Evolutionary conservation across 495 filamentous ascomycete species (phyloP).

Genomic region (Talaromyces nanjingensis): DNA sequence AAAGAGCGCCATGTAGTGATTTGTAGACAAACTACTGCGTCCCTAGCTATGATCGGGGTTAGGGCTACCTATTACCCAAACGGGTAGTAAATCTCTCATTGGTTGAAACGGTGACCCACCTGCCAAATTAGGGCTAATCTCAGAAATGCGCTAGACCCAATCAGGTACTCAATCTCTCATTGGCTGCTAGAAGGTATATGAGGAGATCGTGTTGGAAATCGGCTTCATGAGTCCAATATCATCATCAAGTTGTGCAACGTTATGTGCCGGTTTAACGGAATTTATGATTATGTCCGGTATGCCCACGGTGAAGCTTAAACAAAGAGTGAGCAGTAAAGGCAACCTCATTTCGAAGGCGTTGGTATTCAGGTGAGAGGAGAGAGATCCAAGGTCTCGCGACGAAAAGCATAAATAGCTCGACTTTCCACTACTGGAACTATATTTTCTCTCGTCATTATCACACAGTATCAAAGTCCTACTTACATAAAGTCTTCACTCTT

Average conservation of each 20-base stretch:
- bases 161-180: neutral
- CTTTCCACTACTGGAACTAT: neutral
- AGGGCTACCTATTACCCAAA: constrained; percentile 5
- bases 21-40: neutral
- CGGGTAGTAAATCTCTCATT: constrained; percentile 12
- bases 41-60: neutral
- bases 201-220: neutral
- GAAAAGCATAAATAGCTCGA: neutral
- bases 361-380: neutral
- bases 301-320: neutral
- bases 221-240: neutral
- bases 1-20: neutral
- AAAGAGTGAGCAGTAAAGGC: neutral
- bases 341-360: neutral
- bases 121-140: neutral
- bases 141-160: neutral
- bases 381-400: neutral
- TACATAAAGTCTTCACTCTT: neutral
- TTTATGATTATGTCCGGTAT: neutral
- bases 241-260: neutral
- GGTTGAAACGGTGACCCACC: neutral
- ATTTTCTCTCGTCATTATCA: neutral
- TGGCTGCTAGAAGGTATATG: neutral
- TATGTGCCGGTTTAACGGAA: neutral
- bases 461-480: neutral